Percentiles rank a stretch among this genome's conserved stretches.
These are phyloP conservation scores for Ophiostoma fasciatum DNA, from an alignment of 2,329 filamentous ascomycete genomes.

Conservation along the genomic window DNA sequence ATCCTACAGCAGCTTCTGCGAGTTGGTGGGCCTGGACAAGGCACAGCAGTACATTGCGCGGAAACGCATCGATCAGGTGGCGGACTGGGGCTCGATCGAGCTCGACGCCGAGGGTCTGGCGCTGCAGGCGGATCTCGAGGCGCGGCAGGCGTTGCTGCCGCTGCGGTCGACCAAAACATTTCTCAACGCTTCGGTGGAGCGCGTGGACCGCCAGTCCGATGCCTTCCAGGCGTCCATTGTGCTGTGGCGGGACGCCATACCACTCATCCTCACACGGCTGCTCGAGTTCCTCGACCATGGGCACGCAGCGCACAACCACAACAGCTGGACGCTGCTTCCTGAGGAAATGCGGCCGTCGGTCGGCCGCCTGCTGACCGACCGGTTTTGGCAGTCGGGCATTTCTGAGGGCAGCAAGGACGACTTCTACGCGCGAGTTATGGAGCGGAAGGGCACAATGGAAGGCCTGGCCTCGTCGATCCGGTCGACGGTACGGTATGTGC, in stretches of 20 bases:
- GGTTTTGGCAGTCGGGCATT: slow-evolving; percentile 97
- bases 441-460: slow-evolving; percentile 79
- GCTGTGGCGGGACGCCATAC: slow-evolving; percentile 77
- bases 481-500: slow-evolving; percentile 73
- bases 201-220: slow-evolving; percentile 57
- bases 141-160: slow-evolving; percentile 61
- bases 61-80: slow-evolving; percentile 53
- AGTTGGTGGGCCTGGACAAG: slow-evolving; percentile 62
- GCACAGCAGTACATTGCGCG: slow-evolving; percentile 64
- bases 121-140: slow-evolving; percentile 64
- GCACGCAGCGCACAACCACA: slow-evolving; percentile 77
- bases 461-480: slow-evolving; percentile 88
- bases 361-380: slow-evolving; percentile 71
- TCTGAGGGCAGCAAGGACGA: slow-evolving; percentile 92
- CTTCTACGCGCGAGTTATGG: slow-evolving; percentile 82
- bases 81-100: slow-evolving; percentile 67
- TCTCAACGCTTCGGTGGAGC: slow-evolving; percentile 83
- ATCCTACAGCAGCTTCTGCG: slow-evolving; percentile 65
- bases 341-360: slow-evolving; percentile 64
- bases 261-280: slow-evolving; percentile 69
- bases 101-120: slow-evolving; percentile 67
- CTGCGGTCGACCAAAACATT: slow-evolving; percentile 81
- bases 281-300: slow-evolving; percentile 78
- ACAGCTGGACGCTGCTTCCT: slow-evolving; percentile 68
- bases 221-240: slow-evolving; percentile 61